Evolutionary conservation across 164 flowering plant genomes (phyloP).

Genomic region (Akebia trifoliata): DNA sequence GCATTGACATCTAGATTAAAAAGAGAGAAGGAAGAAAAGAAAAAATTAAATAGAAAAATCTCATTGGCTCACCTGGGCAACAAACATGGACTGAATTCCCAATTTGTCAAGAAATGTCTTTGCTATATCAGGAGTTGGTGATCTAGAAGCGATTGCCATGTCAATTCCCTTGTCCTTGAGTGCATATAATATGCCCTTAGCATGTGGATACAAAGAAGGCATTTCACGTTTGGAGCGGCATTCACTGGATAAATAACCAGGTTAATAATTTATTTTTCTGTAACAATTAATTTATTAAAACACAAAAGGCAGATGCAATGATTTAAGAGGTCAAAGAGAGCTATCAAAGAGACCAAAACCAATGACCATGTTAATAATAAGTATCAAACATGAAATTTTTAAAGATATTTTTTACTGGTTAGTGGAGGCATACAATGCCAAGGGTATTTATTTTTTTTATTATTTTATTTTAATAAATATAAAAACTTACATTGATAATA

Average conservation of each 20-base stretch:
- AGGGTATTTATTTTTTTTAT: no score
- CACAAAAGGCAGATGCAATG: no score
- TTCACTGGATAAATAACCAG: conserved; percentile 48
- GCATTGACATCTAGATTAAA: background rate
- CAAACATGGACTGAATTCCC: conserved; percentile 66
- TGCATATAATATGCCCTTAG: conserved; percentile 76
- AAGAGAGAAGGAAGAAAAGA: background rate
- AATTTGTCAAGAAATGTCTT: conserved; percentile 73
- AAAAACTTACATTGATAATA: no score
- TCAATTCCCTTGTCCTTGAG: conserved; percentile 83
- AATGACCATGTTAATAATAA: conserved; percentile 1
- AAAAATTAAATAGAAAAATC: background rate
- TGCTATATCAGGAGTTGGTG: conserved; percentile 89
- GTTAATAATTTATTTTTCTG: background rate
- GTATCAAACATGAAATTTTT: background rate
- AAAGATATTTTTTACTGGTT: no score
- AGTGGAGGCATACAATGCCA: no score
- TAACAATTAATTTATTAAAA: background rate
- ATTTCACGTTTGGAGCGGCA: conserved; percentile 77
- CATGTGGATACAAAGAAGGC: conserved; percentile 84
- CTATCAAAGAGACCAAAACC: no score
- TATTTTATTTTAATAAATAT: no score
- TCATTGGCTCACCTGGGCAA: conserved; percentile 56
- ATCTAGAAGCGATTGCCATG: conserved; percentile 91
- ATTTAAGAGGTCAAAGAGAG: no score